Conservation (phyloP, 2,329 filamentous ascomycete genomes). For the Botryotinia globosa region DNA sequence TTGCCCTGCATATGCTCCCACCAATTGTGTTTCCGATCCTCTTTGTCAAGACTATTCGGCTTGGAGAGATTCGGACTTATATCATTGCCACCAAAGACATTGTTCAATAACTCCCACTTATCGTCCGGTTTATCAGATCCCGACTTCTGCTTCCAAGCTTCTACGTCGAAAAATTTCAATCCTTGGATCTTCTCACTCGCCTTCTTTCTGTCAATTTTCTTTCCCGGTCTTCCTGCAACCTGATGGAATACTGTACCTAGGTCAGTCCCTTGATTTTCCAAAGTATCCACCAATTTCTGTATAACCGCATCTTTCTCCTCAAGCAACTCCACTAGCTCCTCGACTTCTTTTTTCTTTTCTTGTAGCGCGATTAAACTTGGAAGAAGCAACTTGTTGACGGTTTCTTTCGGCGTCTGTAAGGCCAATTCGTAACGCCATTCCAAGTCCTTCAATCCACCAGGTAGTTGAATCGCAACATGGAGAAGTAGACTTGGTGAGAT, state of each 20-base stretch:
- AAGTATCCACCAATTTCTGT: slow-evolving; percentile 51
- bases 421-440: slow-evolving; percentile 62
- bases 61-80: background rate
- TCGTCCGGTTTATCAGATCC: slow-evolving; percentile 22
- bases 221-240: slow-evolving; percentile 38
- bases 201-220: slow-evolving; percentile 42
- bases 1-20: slow-evolving; percentile 35
- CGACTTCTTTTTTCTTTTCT: slow-evolving; percentile 41
- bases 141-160: slow-evolving; percentile 28
- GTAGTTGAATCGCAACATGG: slow-evolving; percentile 57
- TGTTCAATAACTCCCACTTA: slow-evolving; percentile 24
- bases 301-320: slow-evolving; percentile 55
- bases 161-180: slow-evolving; percentile 46
- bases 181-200: slow-evolving; percentile 44
- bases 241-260: slow-evolving; percentile 51
- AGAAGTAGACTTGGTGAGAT: slow-evolving; percentile 39
- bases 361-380: slow-evolving; percentile 46
- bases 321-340: slow-evolving; percentile 47
- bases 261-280: slow-evolving; percentile 51
- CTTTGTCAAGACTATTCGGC: slow-evolving; percentile 6
- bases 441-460: slow-evolving; percentile 59
- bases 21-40: slow-evolving; percentile 24
- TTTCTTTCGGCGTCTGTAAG: slow-evolving; percentile 37
- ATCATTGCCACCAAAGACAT: slow-evolving; percentile 27
- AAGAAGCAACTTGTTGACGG: slow-evolving; percentile 47